These are phyloP conservation scores for Pseudogymnoascus sp. DNA, from an alignment of 2,329 filamentous ascomycete species.

Conservation along the genomic window DNA sequence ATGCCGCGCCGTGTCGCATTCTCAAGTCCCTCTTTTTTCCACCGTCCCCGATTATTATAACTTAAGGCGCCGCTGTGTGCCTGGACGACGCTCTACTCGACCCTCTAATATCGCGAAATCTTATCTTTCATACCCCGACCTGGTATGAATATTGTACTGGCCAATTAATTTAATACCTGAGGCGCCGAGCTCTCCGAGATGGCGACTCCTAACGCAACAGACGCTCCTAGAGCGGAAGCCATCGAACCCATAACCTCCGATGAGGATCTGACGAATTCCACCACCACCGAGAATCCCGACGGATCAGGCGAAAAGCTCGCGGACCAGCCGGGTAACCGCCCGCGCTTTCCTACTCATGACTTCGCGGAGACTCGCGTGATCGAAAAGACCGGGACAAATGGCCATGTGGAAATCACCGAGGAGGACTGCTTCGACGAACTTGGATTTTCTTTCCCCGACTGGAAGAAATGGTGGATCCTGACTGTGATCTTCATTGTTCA, in stretches of 20 bases:
- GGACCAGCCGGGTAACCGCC: slow-evolving; percentile 2
- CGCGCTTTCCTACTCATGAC: slow-evolving; percentile 3
- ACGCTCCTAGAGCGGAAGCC: not conserved
- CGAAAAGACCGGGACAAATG: slow-evolving; percentile 12
- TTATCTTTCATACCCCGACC: not conserved
- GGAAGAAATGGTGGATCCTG: slow-evolving; percentile 66
- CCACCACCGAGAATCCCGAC: not conserved
- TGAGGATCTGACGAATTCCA: not conserved
- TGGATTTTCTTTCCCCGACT: slow-evolving; percentile 50
- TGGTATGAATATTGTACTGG: not conserved
- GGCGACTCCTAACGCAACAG: not conserved
- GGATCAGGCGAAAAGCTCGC: not conserved
- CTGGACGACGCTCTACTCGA: not conserved
- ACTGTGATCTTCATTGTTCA: slow-evolving; percentile 67
- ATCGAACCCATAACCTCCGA: not conserved
- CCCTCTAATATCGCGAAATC: not conserved
- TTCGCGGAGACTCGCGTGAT: slow-evolving; percentile 5
- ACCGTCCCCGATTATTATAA: not conserved
- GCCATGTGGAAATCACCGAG: slow-evolving; percentile 36
- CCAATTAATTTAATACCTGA: not conserved
- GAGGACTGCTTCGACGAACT: slow-evolving; percentile 59
- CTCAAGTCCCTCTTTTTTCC: not conserved
- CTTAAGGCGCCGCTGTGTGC: not conserved
- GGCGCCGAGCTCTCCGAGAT: not conserved
- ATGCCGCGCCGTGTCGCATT: not conserved